Evolutionary conservation across 768 basidiomycete species (phyloP).

Genomic region (Hericium alpestre): DNA sequence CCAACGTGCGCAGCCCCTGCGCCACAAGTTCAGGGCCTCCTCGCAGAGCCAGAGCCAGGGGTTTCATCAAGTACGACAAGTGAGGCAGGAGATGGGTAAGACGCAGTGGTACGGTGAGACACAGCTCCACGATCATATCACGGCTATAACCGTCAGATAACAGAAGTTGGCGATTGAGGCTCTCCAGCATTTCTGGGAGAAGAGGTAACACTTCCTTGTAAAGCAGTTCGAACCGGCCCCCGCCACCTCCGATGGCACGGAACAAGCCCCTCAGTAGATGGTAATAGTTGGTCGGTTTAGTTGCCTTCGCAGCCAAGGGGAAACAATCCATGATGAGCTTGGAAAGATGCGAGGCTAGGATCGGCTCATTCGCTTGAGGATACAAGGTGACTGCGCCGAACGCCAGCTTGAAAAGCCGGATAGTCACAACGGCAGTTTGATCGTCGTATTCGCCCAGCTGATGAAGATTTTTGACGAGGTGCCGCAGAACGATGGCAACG

Average conservation of each 20-base stretch:
- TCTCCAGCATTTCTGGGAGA: slow-evolving; percentile 94
- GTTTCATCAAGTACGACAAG: slow-evolving; percentile 92
- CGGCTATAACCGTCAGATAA: slow-evolving; percentile 72
- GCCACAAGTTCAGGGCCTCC: slow-evolving; percentile 84
- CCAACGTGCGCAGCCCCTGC: slow-evolving; percentile 91
- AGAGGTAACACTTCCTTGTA: slow-evolving; percentile 96
- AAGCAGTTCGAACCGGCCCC: slow-evolving; percentile 84
- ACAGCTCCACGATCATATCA: slow-evolving; percentile 94
- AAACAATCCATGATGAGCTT: slow-evolving; percentile 95
- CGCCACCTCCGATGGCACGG: slow-evolving; percentile 83
- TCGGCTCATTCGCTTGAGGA: slow-evolving; percentile 73
- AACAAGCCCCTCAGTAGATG: slow-evolving; percentile 87
- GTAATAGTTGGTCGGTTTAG: slow-evolving; percentile 87
- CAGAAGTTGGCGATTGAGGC: slow-evolving; percentile 79
- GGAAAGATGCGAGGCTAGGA: slow-evolving; percentile 86
- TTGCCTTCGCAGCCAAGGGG: slow-evolving; percentile 82
- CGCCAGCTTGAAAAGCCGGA: slow-evolving; percentile 91
- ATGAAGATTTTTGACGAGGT: slow-evolving; percentile 73
- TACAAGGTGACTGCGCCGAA: slow-evolving; percentile 76
- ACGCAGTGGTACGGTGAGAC: slow-evolving; percentile 90
- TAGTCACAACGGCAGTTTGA: slow-evolving; percentile 68
- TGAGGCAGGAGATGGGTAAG: slow-evolving; percentile 93
- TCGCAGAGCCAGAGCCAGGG: slow-evolving; percentile 80
- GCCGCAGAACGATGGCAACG: slow-evolving; percentile 79
- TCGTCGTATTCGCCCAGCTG: slow-evolving; percentile 80